phyloP scores from a whole-genome alignment of 495 filamentous ascomycete genomes.

The Aspergillus ellipticus region DNA sequence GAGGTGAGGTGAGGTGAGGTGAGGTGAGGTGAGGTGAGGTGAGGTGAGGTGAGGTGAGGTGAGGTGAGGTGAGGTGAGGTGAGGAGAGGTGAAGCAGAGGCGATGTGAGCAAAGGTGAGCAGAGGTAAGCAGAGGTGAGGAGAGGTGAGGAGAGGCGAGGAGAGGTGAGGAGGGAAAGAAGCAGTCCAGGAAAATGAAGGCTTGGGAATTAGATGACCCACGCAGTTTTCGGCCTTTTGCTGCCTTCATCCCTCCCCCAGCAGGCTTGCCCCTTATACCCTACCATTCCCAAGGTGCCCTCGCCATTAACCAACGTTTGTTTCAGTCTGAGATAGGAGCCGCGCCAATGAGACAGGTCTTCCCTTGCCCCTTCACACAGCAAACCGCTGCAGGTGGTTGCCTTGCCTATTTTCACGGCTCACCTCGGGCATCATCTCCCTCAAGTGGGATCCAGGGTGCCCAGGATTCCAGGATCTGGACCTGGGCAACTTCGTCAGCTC shows the following conservation, averaged over 20 bases:
- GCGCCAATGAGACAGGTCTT: not conserved
- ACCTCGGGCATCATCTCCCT: not conserved
- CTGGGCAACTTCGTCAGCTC: too few species aligned
- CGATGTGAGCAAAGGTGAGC: too few species aligned
- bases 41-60: too few species aligned
- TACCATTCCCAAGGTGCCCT: not conserved
- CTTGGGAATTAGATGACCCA: not conserved
- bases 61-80: too few species aligned
- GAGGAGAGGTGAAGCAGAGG: too few species aligned
- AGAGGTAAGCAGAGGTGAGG: too few species aligned
- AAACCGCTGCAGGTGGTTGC: not conserved
- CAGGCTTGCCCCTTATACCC: not conserved
- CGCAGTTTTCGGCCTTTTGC: not conserved
- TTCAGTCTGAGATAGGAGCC: not conserved
- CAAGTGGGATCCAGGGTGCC: not conserved
- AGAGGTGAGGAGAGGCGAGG: too few species aligned
- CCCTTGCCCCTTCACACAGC: not conserved
- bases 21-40: too few species aligned
- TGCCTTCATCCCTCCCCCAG: not conserved
- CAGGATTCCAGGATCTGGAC: too few species aligned
- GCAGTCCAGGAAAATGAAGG: not conserved
- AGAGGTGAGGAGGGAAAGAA: too few species aligned
- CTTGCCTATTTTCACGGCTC: not conserved
- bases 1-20: too few species aligned
- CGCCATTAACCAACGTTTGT: not conserved